phyloP scores from a whole-genome alignment of 148 eudicot genomes.

The Nepenthes gracilis region DNA sequence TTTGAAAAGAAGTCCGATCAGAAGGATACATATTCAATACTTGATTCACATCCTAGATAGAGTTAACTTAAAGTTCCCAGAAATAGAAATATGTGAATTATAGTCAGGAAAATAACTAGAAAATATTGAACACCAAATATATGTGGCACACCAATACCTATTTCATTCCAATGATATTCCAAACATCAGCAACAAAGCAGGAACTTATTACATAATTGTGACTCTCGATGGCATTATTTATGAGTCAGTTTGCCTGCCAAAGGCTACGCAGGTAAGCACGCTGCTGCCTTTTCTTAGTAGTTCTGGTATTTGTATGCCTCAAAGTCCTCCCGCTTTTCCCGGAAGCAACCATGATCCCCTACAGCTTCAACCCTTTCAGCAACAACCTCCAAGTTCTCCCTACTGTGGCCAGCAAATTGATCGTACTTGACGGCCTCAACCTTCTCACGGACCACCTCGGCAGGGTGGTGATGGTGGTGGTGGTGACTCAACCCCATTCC shows the following conservation, averaged over 20 bases:
- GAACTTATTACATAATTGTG: too few relatives aligned
- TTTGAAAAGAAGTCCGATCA: too few relatives aligned
- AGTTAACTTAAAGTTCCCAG: too few relatives aligned
- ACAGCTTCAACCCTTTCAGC: neutral
- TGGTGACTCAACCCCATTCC: neutral
- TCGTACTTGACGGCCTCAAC: neutral
- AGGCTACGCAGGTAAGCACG: neutral
- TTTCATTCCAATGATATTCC: too few relatives aligned
- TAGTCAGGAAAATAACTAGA: too few relatives aligned
- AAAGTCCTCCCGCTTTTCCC: neutral
- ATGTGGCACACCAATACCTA: too few relatives aligned
- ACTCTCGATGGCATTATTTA: too few relatives aligned
- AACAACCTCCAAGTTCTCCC: neutral
- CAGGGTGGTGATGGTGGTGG: neutral
- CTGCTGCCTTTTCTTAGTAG: neutral
- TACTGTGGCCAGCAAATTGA: neutral
- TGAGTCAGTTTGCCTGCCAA: neutral
- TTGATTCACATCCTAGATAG: too few relatives aligned
- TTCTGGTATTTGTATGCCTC: neutral
- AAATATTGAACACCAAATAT: too few relatives aligned
- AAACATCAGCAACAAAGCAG: too few relatives aligned
- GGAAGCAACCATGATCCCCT: neutral
- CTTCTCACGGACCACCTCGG: neutral
- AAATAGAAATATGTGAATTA: too few relatives aligned
- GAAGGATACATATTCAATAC: too few relatives aligned